These are phyloP conservation scores for Pogostemon cablin DNA, from an alignment of 257 asterid species.

Conservation along the genomic window DNA sequence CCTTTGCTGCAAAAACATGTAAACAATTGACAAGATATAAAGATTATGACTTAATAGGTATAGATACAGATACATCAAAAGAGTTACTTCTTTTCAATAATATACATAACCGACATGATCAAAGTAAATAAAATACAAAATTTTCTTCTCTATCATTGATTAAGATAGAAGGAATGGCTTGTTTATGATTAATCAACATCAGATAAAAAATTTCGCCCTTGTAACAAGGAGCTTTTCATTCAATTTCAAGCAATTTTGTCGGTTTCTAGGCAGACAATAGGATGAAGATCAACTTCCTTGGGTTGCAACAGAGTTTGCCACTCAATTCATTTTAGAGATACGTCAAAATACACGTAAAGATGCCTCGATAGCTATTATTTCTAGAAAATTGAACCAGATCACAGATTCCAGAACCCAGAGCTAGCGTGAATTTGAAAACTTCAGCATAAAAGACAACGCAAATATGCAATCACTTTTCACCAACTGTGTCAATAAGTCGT, in stretches of 20 bases:
- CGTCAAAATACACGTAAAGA: background rate
- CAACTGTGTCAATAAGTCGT: background rate
- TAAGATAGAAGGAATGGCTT: constrained; percentile 19
- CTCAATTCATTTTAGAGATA: constrained; percentile 9
- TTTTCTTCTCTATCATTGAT: background rate
- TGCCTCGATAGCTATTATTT: background rate
- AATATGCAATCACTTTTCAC: background rate
- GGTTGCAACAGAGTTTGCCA: constrained; percentile 3
- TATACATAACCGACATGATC: constrained; percentile 15
- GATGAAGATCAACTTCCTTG: constrained; percentile 1
- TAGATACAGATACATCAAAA: constrained; percentile 1
- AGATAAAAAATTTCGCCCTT: background rate
- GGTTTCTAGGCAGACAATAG: background rate
- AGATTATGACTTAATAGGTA: background rate
- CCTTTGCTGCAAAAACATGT: constrained; percentile 65
- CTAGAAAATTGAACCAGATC: background rate
- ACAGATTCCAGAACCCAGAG: constrained; percentile 6
- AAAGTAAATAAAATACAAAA: background rate
- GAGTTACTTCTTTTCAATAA: constrained; percentile 14
- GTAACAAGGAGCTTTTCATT: background rate
- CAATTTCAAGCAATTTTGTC: constrained; percentile 11
- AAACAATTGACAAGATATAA: constrained; percentile 23
- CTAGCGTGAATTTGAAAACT: background rate
- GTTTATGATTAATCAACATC: constrained; percentile 18
- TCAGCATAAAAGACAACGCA: background rate